Conservation (phyloP, 2,329 filamentous ascomycete species). For the Grosmannia serpens region DNA sequence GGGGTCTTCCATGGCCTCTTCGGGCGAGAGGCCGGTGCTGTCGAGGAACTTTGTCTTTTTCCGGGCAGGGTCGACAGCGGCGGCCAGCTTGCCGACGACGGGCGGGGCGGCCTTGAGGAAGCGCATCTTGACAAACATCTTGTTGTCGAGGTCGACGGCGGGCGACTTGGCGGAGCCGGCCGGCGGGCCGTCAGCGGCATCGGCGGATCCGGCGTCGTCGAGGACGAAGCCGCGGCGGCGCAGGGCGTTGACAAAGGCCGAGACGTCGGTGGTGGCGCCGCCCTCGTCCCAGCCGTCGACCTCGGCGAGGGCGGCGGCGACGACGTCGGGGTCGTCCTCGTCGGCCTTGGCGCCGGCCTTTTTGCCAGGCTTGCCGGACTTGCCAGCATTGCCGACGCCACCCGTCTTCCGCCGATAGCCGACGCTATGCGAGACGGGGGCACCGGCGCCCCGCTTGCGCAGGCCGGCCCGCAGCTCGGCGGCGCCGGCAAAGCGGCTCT, state of each 20-base stretch:
- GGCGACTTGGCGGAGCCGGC: conserved; percentile 5
- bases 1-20: conserved; percentile 40
- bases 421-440: conserved; percentile 55
- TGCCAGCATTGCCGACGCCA: conserved; percentile 3
- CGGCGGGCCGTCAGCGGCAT: conserved; percentile 19
- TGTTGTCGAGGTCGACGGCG: conserved; percentile 74
- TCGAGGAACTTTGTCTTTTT: conserved; percentile 48
- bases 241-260: conserved; percentile 76
- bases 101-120: conserved; percentile 78
- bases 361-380: conserved; percentile 34
- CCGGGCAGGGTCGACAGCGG: conserved; percentile 23
- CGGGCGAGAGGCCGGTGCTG: conserved; percentile 40
- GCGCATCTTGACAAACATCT: conserved; percentile 97
- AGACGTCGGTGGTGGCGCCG: conserved; percentile 70
- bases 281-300: conserved; percentile 51
- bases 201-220: conserved; percentile 22
- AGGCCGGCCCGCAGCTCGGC: conserved; percentile 9
- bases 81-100: conserved; percentile 54
- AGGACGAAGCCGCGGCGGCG: conserved; percentile 74
- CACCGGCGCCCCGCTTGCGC: conserved; percentile 31
- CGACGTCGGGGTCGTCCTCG: conserved; percentile 49
- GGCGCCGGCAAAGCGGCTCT: conserved; percentile 64
- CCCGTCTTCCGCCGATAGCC: conserved; percentile 40
- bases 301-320: conserved; percentile 57
- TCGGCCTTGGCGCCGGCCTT: conserved; percentile 18